A percentile compares a stretch with the other conserved stretches of the same genome.
Evolutionary conservation across 129 eudicot genomes (phyloP).

Genomic region (Sambucus nigra): DNA sequence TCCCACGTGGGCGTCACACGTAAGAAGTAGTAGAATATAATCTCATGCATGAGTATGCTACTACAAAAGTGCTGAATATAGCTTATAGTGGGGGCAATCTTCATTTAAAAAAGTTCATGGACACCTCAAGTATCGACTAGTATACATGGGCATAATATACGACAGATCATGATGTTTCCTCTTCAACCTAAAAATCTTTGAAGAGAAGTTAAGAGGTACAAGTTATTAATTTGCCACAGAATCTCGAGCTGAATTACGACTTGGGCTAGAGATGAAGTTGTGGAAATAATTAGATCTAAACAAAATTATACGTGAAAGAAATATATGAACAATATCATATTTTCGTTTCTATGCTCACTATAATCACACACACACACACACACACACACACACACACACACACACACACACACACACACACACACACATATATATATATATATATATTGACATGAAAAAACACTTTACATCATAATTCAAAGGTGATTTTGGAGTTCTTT

Average conservation of each 20-base stretch:
- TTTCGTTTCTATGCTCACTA: constrained; percentile 24
- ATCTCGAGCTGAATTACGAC: constrained; percentile 27
- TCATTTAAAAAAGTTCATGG: constrained; percentile 29
- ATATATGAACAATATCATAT: constrained; percentile 21
- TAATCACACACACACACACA: too few relatives aligned
- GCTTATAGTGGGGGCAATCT: constrained; percentile 47
- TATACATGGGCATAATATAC: constrained; percentile 48
- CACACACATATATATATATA: constrained; percentile 25
- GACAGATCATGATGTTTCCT: constrained; percentile 74
- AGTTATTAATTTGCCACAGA: constrained; percentile 69
- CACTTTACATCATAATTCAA: constrained; percentile 29
- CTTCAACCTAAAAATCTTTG: constrained; percentile 88
- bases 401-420: too few relatives aligned
- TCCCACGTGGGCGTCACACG: constrained; percentile 51
- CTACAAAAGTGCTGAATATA: constrained; percentile 36
- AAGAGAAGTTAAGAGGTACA: constrained; percentile 57
- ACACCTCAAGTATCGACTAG: constrained; percentile 22
- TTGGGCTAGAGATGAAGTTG: constrained; percentile 18
- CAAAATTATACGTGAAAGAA: constrained; percentile 29
- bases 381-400: too few relatives aligned
- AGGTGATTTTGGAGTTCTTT: constrained; percentile 7
- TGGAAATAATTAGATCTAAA: constrained; percentile 38
- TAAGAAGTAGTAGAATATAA: constrained; percentile 41
- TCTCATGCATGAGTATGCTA: constrained; percentile 73
- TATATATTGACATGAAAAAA: constrained; percentile 18